A percentile compares a stretch with the other conserved stretches of the same genome.
Conservation (phyloP, 2,329 filamentous ascomycete species). For the Fusarium abutilonis region DNA sequence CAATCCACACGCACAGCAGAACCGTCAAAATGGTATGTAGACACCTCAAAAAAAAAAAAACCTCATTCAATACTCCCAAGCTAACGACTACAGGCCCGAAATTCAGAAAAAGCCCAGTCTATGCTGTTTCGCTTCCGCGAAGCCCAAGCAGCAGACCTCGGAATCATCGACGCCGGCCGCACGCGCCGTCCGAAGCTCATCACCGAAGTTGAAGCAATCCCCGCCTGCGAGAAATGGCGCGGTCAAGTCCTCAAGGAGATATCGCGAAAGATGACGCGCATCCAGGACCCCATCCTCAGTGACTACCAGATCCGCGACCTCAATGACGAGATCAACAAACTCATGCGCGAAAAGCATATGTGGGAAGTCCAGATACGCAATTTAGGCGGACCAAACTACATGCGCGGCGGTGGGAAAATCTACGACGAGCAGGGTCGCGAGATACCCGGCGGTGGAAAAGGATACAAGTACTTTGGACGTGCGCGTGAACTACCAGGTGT, state of each 20-base stretch:
- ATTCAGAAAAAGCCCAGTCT: slow-evolving; percentile 98
- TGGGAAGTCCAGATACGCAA: slow-evolving; percentile 98
- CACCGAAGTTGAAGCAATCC: slow-evolving; percentile 84
- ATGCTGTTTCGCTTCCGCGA: slow-evolving; percentile 99
- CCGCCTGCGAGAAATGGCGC: slow-evolving; percentile 95
- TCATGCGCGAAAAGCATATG: slow-evolving; percentile 99
- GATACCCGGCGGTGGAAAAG: slow-evolving; percentile 80
- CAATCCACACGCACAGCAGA: slow-evolving; percentile 16
- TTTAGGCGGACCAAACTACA: slow-evolving; percentile 96
- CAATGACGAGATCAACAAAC: slow-evolving; percentile 99
- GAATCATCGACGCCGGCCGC: slow-evolving; percentile 92
- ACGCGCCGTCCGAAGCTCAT: slow-evolving; percentile 91
- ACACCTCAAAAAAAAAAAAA: rapidly evolving
- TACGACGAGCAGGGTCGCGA: slow-evolving; percentile 80
- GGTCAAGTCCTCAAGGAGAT: slow-evolving; percentile 98
- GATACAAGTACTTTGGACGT: slow-evolving; percentile 93
- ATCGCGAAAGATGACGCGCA: slow-evolving; percentile 93
- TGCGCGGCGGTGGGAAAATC: slow-evolving; percentile 75
- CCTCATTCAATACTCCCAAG: no score
- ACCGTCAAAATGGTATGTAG: slow-evolving; percentile 44
- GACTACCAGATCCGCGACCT: slow-evolving; percentile 98
- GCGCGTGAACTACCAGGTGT: slow-evolving; percentile 92
- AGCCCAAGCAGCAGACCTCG: slow-evolving; percentile 93
- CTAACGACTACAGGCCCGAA: slow-evolving; percentile 77
- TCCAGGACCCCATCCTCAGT: slow-evolving; percentile 89